Base-by-base conservation (phyloP, 129 eudicot genomes). In the sunflower (Helianthus annuus) region DNA sequence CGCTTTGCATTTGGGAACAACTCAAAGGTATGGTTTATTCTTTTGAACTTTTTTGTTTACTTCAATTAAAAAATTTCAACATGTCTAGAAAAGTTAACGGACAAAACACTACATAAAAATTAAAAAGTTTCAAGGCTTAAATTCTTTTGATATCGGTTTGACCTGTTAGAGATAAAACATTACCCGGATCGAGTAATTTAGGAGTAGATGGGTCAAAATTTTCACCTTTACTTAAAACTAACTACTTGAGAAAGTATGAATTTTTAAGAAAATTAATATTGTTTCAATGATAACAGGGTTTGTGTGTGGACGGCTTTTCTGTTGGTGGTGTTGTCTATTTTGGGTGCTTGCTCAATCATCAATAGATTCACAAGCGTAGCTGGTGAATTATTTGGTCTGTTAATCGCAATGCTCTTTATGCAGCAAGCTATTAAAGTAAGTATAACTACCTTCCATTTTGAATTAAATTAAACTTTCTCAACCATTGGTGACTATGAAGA, bases 341-440 rank as follows among this genome's bases (percentile, higher is more conserved):
- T 94, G 80, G 99, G 99, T 58, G 97, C 99, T 1, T 94, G 99
- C 88, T 94, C 99, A 59, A 86, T 94, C 53, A 94, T 94, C 86
- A 94, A 90, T 75, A 89, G 99, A 75, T 94, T 94, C 80, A 94
- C 99, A 6, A 89, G 99, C 44, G 14, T 94, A 59, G 97, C 99
- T 64, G 99, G 99, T 68, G 99, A 94, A 86, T 69, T 94, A 48
- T 94, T 94, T 42, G 99, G 99, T 71, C 96, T 94, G 77, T 82
- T 94, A 32, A 94, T 94, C 62, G 99, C 99, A 70, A 90, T 90
- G 99, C 96, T 94, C 80, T 94, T 94, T 68, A 86, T 94, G 99
- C 98, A 94, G 88, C 93, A 94, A 83, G 98, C 98, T 40, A 88
- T 94, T 69, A 85, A 87, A 77, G 98, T 90, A 72, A 87, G 97